These are phyloP conservation scores for Vigna trinervia DNA, from an alignment of 306 rosid species.

Conservation along the genomic window DNA sequence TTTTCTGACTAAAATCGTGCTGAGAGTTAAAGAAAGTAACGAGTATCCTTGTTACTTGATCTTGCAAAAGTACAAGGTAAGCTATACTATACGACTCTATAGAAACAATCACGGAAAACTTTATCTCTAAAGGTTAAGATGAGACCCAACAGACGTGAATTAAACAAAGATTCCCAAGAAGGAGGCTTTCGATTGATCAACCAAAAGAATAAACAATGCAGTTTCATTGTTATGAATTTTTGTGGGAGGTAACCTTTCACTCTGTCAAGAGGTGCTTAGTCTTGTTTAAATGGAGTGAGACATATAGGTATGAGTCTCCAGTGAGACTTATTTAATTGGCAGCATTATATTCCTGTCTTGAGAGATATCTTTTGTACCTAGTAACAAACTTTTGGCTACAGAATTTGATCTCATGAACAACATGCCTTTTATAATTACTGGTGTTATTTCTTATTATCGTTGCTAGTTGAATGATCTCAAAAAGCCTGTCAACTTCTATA, in stretches of 20 bases:
- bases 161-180: neutral
- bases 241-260: constrained; percentile 26
- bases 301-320: constrained; percentile 2
- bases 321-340: constrained; percentile 13
- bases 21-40: neutral
- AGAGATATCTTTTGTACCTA: constrained; percentile 4
- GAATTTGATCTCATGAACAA: neutral
- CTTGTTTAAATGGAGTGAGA: constrained; percentile 15
- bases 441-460: constrained; percentile 17
- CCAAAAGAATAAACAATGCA: neutral
- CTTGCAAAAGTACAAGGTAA: neutral
- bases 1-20: no score
- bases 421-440: neutral
- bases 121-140: constrained; percentile 19
- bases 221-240: constrained; percentile 16
- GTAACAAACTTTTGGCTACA: neutral
- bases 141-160: neutral
- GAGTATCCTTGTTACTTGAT: neutral
- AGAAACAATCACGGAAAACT: neutral
- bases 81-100: neutral
- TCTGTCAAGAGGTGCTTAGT: constrained; percentile 20
- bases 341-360: constrained; percentile 9
- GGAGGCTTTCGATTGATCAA: neutral
- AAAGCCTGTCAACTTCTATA: constrained; percentile 17
- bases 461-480: constrained; percentile 9